Percentiles rank a stretch among this genome's conserved stretches.
These are phyloP conservation scores for Exophiala spinifera DNA, from an alignment of 2,329 filamentous ascomycete species.

Conservation along the genomic window DNA sequence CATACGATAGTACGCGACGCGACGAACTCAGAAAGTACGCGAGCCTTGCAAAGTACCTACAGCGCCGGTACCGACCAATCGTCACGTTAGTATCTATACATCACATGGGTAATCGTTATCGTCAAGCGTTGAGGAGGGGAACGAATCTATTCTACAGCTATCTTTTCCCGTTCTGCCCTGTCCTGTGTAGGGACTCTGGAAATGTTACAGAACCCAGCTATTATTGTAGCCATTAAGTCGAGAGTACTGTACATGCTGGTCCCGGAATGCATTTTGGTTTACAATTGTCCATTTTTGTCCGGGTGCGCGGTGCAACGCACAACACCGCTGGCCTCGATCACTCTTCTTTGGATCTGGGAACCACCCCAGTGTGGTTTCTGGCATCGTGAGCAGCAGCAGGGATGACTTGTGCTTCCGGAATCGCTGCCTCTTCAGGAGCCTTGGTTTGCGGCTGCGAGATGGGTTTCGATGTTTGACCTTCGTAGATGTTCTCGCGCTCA, in stretches of 20 bases:
- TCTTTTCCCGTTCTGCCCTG: too few species aligned
- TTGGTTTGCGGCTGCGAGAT: not conserved
- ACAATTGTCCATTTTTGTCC: slow-evolving; percentile 5
- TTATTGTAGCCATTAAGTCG: not conserved
- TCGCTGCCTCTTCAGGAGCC: not conserved
- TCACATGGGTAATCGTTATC: too few species aligned
- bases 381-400: too few species aligned
- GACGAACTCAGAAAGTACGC: not conserved
- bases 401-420: too few species aligned
- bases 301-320: not conserved
- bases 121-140: too few species aligned
- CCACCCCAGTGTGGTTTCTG: too few species aligned
- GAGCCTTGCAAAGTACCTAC: too few species aligned
- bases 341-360: too few species aligned
- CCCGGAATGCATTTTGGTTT: slow-evolving; percentile 1
- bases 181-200: too few species aligned
- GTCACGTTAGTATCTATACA: too few species aligned
- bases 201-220: not conserved
- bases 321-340: not conserved
- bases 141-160: too few species aligned
- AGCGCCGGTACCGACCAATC: too few species aligned
- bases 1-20: not conserved
- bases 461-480: slow-evolving; percentile 9
- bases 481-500: slow-evolving; percentile 12
- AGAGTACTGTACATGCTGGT: slow-evolving; percentile 4